Evolutionary conservation across 257 asterid species (phyloP).

Genomic region (Asclepias syriaca): DNA sequence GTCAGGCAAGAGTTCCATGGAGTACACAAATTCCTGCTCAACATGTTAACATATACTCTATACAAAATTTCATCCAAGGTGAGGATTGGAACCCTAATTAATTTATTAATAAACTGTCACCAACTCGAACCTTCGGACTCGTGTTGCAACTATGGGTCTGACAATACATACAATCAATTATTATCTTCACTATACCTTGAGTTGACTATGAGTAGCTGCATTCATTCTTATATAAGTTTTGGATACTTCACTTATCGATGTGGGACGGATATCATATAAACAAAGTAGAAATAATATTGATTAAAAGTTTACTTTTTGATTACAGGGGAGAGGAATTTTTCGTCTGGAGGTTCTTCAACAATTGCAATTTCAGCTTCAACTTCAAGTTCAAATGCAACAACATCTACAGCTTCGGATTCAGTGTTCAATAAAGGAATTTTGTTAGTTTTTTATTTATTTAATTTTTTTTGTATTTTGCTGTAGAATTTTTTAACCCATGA

Average conservation of each 20-base stretch:
- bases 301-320: too few relatives aligned
- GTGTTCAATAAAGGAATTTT: neutral
- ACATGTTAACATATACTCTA: slow-evolving; percentile 27
- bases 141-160: too few relatives aligned
- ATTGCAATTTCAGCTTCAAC: too few relatives aligned
- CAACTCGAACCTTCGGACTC: too few relatives aligned
- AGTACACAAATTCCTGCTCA: slow-evolving; percentile 33
- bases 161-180: too few relatives aligned
- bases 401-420: neutral
- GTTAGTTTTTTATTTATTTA: neutral
- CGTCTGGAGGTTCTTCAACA: neutral
- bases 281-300: neutral
- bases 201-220: too few relatives aligned
- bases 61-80: slow-evolving; percentile 47
- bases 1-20: slow-evolving; percentile 29
- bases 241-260: too few relatives aligned
- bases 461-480: too few relatives aligned
- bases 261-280: too few relatives aligned
- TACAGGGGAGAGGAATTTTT: neutral
- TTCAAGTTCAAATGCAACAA: neutral
- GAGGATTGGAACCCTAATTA: slow-evolving; percentile 35
- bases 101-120: neutral
- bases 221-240: too few relatives aligned
- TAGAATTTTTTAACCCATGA: too few relatives aligned
- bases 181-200: too few relatives aligned